Conservation (phyloP, 2,329 filamentous ascomycete species). For the Epichloe scottii region DNA sequence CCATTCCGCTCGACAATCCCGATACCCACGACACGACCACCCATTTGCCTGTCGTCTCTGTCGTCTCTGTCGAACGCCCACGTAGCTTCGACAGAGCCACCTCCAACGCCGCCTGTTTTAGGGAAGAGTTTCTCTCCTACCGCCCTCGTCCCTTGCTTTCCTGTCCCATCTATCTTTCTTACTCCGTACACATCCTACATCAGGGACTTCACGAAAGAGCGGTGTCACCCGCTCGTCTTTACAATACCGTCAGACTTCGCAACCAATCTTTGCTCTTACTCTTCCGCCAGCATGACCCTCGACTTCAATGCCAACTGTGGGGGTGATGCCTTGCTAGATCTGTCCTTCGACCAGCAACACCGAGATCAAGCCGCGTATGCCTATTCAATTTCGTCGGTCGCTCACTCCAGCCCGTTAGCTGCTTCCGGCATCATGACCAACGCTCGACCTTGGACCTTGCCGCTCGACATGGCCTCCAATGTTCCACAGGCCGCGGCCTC, state of each 20-base stretch:
- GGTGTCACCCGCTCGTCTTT: conserved; percentile 28
- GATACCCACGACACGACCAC: conserved; percentile 1
- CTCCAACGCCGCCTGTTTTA: conserved; percentile 5
- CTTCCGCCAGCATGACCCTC: conserved; percentile 37
- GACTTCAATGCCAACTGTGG: conserved; percentile 44
- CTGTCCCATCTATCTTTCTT: background rate
- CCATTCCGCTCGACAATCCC: conserved; percentile 6
- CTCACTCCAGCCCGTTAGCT: conserved; percentile 21
- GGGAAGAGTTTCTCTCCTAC: background rate
- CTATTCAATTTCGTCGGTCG: conserved; percentile 9
- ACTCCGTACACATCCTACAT: conserved; percentile 16
- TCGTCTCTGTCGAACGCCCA: conserved; percentile 3
- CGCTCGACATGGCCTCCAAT: conserved; percentile 38
- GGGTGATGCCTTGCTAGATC: conserved; percentile 48
- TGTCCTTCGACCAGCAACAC: conserved; percentile 46
- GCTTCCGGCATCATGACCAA: conserved; percentile 24
- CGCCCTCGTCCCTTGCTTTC: background rate
- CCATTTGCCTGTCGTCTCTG: background rate
- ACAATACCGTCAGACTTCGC: conserved; percentile 23
- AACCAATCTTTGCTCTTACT: conserved; percentile 19
- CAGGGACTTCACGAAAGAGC: conserved; percentile 28
- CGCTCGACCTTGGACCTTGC: conserved; percentile 34
- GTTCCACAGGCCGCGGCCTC: conserved; percentile 33
- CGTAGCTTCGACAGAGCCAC: conserved; percentile 2
- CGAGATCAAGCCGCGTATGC: conserved; percentile 37